A percentile compares a stretch with the other conserved stretches of the same genome.
phyloP scores from a whole-genome alignment of 116 monocot genomes.

The Phalaenopsis hybrid region DNA sequence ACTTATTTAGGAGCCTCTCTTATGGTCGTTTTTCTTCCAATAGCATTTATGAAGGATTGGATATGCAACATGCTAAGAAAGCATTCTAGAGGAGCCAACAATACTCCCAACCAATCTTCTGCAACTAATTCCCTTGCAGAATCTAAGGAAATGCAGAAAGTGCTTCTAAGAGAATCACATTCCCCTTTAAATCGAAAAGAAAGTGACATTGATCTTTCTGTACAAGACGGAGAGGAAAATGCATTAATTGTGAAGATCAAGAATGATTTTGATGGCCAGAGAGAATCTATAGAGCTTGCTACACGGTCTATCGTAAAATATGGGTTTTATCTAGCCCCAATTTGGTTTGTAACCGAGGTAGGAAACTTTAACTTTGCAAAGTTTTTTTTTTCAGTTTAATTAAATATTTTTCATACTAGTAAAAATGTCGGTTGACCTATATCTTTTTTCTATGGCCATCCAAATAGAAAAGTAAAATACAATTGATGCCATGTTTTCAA shows the following conservation, averaged over 20 bases:
- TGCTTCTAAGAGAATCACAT: conserved; percentile 59
- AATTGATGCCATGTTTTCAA: neutral
- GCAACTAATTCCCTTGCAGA: conserved; percentile 37
- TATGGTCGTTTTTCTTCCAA: conserved; percentile 88
- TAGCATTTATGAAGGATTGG: conserved; percentile 85
- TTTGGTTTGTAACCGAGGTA: conserved; percentile 97
- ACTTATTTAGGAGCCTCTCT: conserved; percentile 95
- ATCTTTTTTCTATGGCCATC: neutral
- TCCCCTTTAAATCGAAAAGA: conserved; percentile 47
- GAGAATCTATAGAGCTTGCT: conserved; percentile 44
- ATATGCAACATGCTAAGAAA: conserved; percentile 30
- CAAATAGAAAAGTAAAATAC: neutral
- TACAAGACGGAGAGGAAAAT: conserved; percentile 28
- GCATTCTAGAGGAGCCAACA: conserved; percentile 15
- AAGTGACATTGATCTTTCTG: conserved; percentile 42
- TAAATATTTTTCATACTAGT: neutral
- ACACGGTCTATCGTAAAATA: conserved; percentile 57
- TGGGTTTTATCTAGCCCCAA: conserved; percentile 79
- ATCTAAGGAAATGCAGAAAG: conserved; percentile 45
- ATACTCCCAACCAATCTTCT: conserved; percentile 27
- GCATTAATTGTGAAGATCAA: conserved; percentile 35
- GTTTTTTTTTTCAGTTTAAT: neutral
- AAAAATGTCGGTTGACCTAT: neutral
- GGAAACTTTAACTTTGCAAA: neutral
- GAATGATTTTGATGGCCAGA: conserved; percentile 30